Conservation (phyloP, 2,329 filamentous ascomycete genomes). For the Neodidymelliopsis sp. region DNA sequence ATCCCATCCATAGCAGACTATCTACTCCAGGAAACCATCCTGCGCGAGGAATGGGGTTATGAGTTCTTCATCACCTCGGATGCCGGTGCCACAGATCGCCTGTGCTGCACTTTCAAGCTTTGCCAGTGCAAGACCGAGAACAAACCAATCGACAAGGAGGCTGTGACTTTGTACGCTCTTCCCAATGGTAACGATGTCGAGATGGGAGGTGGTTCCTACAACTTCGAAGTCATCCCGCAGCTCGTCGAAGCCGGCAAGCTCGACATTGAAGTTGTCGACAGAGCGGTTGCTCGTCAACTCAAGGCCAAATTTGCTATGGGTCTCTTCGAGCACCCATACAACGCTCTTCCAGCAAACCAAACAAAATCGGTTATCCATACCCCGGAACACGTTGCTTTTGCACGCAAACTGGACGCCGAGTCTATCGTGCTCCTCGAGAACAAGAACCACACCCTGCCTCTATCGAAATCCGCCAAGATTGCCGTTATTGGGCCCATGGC, state of each 20-base stretch:
- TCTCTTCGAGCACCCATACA: conserved; percentile 74
- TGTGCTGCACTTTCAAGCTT: conserved; percentile 70
- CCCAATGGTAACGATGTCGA: conserved; percentile 76
- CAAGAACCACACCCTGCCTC: conserved; percentile 67
- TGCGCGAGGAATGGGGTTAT: conserved; percentile 76
- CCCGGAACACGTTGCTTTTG: conserved; percentile 63
- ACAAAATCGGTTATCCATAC: conserved; percentile 69
- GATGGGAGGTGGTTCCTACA: conserved; percentile 79
- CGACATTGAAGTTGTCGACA: conserved; percentile 66
- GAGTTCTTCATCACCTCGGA: conserved; percentile 73
- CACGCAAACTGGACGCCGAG: conserved; percentile 71
- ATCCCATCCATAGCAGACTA: conserved; percentile 71
- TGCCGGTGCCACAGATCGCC: conserved; percentile 73
- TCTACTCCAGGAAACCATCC: conserved; percentile 69
- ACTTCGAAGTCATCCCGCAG: conserved; percentile 69
- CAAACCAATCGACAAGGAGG: conserved; percentile 68
- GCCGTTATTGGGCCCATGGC: conserved; percentile 81
- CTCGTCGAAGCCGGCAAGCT: conserved; percentile 69
- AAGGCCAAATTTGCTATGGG: conserved; percentile 73
- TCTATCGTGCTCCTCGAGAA: conserved; percentile 79
- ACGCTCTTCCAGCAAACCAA: conserved; percentile 63
- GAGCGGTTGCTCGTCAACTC: conserved; percentile 70
- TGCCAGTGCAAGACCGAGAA: conserved; percentile 57
- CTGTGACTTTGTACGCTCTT: conserved; percentile 69
- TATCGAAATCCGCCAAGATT: conserved; percentile 71